phyloP scores from a whole-genome alignment of 148 eudicot genomes.

The Vaccinium myrtillus region DNA sequence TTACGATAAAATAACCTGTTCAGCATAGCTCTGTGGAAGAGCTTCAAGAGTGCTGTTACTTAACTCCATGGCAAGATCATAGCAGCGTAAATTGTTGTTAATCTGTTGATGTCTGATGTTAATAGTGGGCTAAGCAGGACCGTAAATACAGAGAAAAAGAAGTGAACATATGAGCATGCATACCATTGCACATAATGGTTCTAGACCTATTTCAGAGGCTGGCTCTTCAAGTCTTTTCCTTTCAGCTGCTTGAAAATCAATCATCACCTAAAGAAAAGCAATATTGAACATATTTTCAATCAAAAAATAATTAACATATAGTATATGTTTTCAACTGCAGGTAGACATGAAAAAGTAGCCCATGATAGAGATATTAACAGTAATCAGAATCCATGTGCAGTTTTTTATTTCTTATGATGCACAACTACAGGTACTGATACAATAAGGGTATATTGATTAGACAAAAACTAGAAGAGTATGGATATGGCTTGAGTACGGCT shows the following conservation, averaged over 20 bases:
- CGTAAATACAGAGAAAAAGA: not conserved
- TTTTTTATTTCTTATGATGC: not conserved
- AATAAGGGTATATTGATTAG: not conserved
- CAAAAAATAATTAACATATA: not conserved
- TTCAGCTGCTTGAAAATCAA: constrained; percentile 97
- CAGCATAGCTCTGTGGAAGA: constrained; percentile 87
- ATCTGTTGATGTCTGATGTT: constrained; percentile 43
- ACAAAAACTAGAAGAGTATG: not conserved
- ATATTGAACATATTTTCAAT: not conserved
- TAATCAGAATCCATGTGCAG: not conserved
- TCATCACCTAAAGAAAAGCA: constrained; percentile 68
- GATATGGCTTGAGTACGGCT: not conserved
- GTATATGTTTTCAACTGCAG: not conserved
- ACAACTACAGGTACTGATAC: not conserved
- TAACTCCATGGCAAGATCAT: constrained; percentile 97
- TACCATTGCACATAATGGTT: constrained; percentile 94
- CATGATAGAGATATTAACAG: not conserved
- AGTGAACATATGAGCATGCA: constrained; percentile 21
- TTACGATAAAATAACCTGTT: constrained; percentile 54
- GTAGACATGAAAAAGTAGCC: not conserved
- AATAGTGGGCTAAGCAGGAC: constrained; percentile 8
- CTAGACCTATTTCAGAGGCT: constrained; percentile 96
- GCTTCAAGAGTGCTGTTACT: constrained; percentile 92
- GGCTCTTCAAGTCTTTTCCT: constrained; percentile 92
- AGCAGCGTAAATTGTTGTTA: constrained; percentile 93